Evolutionary conservation across 2,329 filamentous ascomycete species (phyloP), one percentile per base, ranked within the genome.

Genomic region (Penicillium sp.): DNA sequence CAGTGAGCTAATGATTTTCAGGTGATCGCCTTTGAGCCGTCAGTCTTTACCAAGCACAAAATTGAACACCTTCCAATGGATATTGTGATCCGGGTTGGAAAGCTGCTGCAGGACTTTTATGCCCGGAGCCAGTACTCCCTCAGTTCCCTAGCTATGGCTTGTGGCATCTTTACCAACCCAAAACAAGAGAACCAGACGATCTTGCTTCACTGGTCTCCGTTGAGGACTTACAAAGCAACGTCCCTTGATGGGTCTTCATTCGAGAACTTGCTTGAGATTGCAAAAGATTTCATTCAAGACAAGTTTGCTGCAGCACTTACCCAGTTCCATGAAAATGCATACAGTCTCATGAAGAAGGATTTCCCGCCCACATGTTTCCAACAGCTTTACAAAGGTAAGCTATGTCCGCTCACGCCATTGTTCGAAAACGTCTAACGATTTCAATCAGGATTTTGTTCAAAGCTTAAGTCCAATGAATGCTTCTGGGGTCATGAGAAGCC

Each of bases 171-270:
- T 9, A 51, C 36, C 15, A 33, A 53, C 10, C 55, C 55, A 15
- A 55, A 57, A 15, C 54, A 53, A 35, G 19, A 49, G 19, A 43
- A 2, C 1, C 25, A 49, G 25, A 25, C 50, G 12, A 42, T 48
- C 9, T 17, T 60, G 31, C 55, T 58, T 35, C 42, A 36, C 15
- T 60, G 58, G 58, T 60, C 58, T 13, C 50, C 58, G 4, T 6
- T 60, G 29, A 55, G 23, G 9, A 13, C 17, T 19, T 31, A 21
- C n/a, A 31, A 35, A 21, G 13, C 8, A 8, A 33, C 27, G 4
- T 10, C 25, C 39, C 15, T 31, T n/a, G 48, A 47, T 17, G 48
- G 17, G 4, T 39, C 23, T 19, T 52, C 51, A 17, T 31, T 25
- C 9, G 42, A 49, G 8, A 27, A 23, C 9, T 31, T 60, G 42